Base-by-base conservation (phyloP, 352 stramenopile species). In the Phytophthora aleatoria region DNA sequence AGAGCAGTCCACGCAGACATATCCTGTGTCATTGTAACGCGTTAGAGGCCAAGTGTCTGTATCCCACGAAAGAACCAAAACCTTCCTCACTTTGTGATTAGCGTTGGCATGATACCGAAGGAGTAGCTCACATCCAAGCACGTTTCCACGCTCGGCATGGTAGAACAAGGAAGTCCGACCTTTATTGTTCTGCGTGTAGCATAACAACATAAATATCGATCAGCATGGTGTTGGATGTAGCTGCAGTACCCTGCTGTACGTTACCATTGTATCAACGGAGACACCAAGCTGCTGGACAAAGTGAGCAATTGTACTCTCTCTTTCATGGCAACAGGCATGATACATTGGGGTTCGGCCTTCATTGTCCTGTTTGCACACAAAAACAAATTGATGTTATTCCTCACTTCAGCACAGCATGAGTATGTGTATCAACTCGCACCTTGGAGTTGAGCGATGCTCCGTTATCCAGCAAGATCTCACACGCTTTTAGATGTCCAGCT, bases 261-360 rank as follows among this genome's bases (percentile, higher is more conserved):
- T 28, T 67, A 76, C 70, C 28, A 67, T 57, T 10, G 64, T 61
- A 49, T 77, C 58, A 9, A 79, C 67, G 3, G 61, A 53, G 8
- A 57, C 54, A 24, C 65, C 73, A 36, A 71, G 63, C 31, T 73
- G 58, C 44, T 71, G 58, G 10, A 83, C 41, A 35, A 84, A 84
- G 16, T 61, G 48, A 15, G 67, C 50, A 38, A 87, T 79, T 8
- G 72, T 62, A 36, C 44, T 49, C 41, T 81, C 70, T 66, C 65
- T 45, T 67, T 83, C 77, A 20, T 81, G 55, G 12, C 60, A 79
- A 42, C 74, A 78, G 2, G 71, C 75, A 43, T 83, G 67, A 41
- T 77, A 80, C 70, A 84, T 77, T 5, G 74, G 65, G 9, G 77
- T 79, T 50, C 75, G 67, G 24, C 77, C 77, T 20, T 73, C 67